Percentiles rank a stretch among this genome's conserved stretches.
phyloP scores from a whole-genome alignment of 1,139 yeast species.

The Kodamaea ohmeri region DNA sequence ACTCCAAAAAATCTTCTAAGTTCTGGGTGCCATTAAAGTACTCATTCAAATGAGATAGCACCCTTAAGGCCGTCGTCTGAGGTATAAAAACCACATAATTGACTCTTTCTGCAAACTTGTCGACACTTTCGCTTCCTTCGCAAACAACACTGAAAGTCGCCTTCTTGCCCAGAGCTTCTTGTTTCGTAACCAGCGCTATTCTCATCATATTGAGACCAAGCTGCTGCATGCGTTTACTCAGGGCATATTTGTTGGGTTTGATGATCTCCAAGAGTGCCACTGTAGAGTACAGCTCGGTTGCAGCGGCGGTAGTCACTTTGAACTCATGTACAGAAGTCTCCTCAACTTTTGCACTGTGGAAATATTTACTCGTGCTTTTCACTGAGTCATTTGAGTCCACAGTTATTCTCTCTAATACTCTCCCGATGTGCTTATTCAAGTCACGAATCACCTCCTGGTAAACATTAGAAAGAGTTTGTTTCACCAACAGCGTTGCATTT shows the following conservation, averaged over 20 bases:
- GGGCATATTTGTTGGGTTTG: conserved; percentile 32
- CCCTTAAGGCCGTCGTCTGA: not conserved
- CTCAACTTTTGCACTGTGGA: conserved; percentile 15
- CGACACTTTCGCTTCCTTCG: conserved; percentile 8
- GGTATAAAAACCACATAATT: conserved; percentile 14
- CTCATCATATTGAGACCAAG: conserved; percentile 25
- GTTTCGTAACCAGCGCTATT: conserved; percentile 16
- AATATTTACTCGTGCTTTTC: conserved; percentile 33
- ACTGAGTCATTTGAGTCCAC: conserved; percentile 18
- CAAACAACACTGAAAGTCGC: conserved; percentile 8
- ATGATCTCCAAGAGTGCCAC: conserved; percentile 24
- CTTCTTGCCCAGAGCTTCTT: conserved; percentile 5
- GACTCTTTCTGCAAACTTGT: conserved; percentile 14
- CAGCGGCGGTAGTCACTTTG: conserved; percentile 4
- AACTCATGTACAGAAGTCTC: conserved; percentile 7
- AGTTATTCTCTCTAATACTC: conserved; percentile 22
- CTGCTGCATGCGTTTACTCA: conserved; percentile 19
- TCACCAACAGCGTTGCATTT: not conserved
- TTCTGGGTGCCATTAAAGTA: not conserved
- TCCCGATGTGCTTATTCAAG: conserved; percentile 18
- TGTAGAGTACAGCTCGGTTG: conserved; percentile 1
- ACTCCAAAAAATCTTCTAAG: not conserved
- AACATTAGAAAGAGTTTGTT: conserved; percentile 4
- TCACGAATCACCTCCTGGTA: conserved; percentile 6
- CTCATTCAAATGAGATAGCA: not conserved